phyloP scores from a whole-genome alignment of 2,329 filamentous ascomycete genomes.

The Ceratocystis smalleyi region DNA sequence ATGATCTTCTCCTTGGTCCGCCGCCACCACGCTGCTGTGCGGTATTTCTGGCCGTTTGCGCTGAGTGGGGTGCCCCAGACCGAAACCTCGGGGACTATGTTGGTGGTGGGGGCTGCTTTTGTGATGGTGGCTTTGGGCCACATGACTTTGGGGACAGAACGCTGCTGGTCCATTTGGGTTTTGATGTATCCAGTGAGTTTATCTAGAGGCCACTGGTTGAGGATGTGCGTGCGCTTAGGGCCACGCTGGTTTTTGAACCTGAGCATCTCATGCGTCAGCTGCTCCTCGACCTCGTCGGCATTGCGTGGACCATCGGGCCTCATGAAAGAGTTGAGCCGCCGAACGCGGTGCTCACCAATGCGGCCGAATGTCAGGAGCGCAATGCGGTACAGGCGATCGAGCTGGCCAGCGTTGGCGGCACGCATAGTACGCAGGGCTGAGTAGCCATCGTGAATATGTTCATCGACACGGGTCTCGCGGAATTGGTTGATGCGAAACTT shows the following conservation, averaged over 20 bases:
- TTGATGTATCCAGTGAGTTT: slow-evolving; percentile 30
- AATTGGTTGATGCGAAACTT: slow-evolving; percentile 31
- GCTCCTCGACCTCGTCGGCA: slow-evolving; percentile 28
- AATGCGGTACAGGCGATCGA: slow-evolving; percentile 32
- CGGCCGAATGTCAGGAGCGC: slow-evolving; percentile 38
- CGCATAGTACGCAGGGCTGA: slow-evolving; percentile 33
- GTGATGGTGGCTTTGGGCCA: slow-evolving; percentile 23
- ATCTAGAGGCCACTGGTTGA: slow-evolving; percentile 34
- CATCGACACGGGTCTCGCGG: slow-evolving; percentile 21
- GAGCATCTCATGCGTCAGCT: slow-evolving; percentile 17
- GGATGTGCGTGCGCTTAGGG: slow-evolving; percentile 22
- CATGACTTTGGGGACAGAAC: slow-evolving; percentile 17
- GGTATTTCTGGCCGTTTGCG: slow-evolving; percentile 5
- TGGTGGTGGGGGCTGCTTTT: background rate
- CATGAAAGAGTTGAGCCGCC: slow-evolving; percentile 31
- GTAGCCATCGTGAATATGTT: slow-evolving; percentile 29
- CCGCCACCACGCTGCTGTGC: slow-evolving; percentile 30
- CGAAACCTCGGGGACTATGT: slow-evolving; percentile 30
- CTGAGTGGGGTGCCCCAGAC: slow-evolving; percentile 33
- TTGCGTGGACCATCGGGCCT: slow-evolving; percentile 26
- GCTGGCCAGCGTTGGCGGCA: slow-evolving; percentile 38
- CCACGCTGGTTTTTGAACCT: background rate
- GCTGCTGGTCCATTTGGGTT: slow-evolving; percentile 28
- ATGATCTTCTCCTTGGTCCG: slow-evolving; percentile 31
- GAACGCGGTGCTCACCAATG: slow-evolving; percentile 34